Conservation (phyloP, 331 rosid genomes). For the Acacia pycnantha region DNA sequence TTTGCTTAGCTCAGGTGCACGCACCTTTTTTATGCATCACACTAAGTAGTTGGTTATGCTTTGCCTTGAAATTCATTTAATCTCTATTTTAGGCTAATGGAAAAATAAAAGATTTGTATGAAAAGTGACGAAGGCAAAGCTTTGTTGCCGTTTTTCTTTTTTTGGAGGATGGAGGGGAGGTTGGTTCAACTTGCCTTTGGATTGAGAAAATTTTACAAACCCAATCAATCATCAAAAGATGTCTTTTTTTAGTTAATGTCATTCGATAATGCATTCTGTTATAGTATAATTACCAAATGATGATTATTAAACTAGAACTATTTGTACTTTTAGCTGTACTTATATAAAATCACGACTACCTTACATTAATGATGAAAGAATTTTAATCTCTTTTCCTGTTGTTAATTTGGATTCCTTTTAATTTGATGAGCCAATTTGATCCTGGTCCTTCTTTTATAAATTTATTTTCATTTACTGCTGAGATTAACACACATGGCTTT, state of each 20-base stretch:
- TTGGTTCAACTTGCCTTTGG: neutral
- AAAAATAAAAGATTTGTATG: neutral
- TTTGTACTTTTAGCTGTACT: neutral
- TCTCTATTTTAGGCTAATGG: neutral
- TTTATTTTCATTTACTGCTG: constrained; percentile 8
- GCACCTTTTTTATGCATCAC: neutral
- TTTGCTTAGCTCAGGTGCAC: neutral
- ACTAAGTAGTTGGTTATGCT: neutral
- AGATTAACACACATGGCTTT: constrained; percentile 4
- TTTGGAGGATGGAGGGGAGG: neutral
- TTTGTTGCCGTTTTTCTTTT: neutral
- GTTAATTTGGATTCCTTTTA: neutral
- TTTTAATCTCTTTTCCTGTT: neutral
- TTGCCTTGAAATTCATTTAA: neutral
- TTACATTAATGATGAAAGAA: neutral
- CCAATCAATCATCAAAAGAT: neutral
- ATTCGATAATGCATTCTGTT: neutral
- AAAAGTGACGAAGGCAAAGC: neutral
- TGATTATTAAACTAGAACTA: neutral
- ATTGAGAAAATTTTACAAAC: neutral
- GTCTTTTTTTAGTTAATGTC: neutral
- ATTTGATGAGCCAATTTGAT: neutral
- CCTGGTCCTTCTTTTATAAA: neutral
- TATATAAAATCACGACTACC: neutral
- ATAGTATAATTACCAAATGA: neutral